Base-by-base conservation (phyloP, 352 stramenopile species). In the Pythium plurisporium region DNA sequence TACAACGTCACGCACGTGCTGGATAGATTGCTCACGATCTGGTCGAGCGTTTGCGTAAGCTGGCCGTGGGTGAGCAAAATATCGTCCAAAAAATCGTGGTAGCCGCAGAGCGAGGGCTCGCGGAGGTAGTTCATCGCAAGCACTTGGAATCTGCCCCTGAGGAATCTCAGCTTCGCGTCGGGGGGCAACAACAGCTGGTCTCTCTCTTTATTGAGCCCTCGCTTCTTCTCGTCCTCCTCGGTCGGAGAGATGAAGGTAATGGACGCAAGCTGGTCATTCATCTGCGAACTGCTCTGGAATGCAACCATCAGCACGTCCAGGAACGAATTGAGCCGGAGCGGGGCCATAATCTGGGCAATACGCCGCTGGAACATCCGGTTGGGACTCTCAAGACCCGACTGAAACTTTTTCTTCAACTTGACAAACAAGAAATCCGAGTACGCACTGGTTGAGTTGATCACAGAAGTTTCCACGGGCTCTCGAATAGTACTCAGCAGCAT, bases 1-100 rank as follows among this genome's bases (percentile, higher is more conserved):
- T 81, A 86, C 31, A 84, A 50, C 5, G 42, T 22, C 12, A 82
- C 67, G 26, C 65, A 80, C 8, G 59, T 67, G 26, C 59, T 82
- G 8, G 76, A 69, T 5, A 84, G 31, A n/a, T 76, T 77, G 26
- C 70, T 65, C 60, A 86, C 71, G 9, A 83, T 56, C 55, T 86
- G 72, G 25, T 82, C 62, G 0, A 74, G 53, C 0, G 61, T 69
- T 10, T 68, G 47, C 22, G 76, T 65, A 6, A 86, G 30, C 56
- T 76, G 67, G 0, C 30, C 48, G 25, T 82, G 62, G 48, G 72
- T 79, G 23, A 86, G 54, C 8, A 82, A 43, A 14, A 82, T 70
- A 42, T 86, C 76, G 44, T 86, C 76, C 8, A 86, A 51, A 37
- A 86, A 76, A 50, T 86, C 76, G 56, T 81, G 62, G 62, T 76